These are phyloP conservation scores for Houttuynia cordata DNA, from an alignment of 164 flowering plant genomes.

Conservation along the genomic window DNA sequence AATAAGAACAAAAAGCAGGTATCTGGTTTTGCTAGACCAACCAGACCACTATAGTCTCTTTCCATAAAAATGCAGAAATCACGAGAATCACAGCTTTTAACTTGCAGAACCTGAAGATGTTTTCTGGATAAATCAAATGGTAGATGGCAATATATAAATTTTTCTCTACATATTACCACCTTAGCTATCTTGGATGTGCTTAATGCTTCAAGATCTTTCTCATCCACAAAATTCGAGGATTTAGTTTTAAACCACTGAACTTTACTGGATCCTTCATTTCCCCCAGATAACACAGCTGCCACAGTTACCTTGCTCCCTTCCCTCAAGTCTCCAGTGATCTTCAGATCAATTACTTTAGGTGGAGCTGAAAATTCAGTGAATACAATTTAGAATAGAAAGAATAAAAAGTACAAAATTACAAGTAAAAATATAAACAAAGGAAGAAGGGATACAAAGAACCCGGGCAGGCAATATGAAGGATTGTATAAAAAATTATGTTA, in stretches of 20 bases:
- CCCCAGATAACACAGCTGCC: conserved; percentile 81
- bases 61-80: too few species aligned
- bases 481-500: background rate
- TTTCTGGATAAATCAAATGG: background rate
- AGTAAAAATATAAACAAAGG: background rate
- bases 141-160: background rate
- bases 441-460: background rate
- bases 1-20: too few species aligned
- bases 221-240: conserved; percentile 42
- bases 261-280: conserved; percentile 91
- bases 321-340: conserved; percentile 74
- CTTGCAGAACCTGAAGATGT: background rate
- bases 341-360: conserved; percentile 65
- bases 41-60: too few species aligned
- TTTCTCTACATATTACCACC: conserved; percentile 25
- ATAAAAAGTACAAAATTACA: background rate
- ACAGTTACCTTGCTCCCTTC: conserved; percentile 85
- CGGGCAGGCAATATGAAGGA: background rate
- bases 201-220: conserved; percentile 63
- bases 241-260: conserved; percentile 93
- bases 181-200: conserved; percentile 83
- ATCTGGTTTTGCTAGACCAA: too few species aligned
- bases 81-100: too few species aligned
- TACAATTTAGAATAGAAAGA: background rate
- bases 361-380: conserved; percentile 51